phyloP scores from a whole-genome alignment of 176 grass and related monocot genomes.

The Otatea glauca region DNA sequence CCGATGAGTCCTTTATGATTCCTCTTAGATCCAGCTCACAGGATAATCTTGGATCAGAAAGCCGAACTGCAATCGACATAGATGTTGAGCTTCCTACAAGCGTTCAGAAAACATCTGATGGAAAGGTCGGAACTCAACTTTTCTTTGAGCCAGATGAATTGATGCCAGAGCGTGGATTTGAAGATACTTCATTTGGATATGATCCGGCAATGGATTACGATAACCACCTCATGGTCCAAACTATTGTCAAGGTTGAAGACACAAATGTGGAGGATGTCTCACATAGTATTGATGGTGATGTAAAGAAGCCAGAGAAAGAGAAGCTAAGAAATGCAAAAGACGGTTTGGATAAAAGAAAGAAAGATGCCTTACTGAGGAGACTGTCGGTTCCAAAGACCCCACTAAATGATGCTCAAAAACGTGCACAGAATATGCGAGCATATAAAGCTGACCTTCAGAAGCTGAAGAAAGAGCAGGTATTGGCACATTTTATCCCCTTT shows the following conservation, averaged over 20 bases:
- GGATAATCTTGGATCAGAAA: slow-evolving; percentile 57
- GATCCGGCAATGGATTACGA: slow-evolving; percentile 89
- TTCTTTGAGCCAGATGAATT: slow-evolving; percentile 89
- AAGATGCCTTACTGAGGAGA: slow-evolving; percentile 66
- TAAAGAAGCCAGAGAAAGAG: slow-evolving; percentile 64
- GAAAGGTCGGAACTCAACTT: slow-evolving; percentile 54
- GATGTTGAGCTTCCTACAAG: slow-evolving; percentile 69
- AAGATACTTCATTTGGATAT: slow-evolving; percentile 67
- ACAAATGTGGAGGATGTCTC: slow-evolving; percentile 52
- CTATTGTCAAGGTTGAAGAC: slow-evolving; percentile 51
- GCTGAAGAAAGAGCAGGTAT: slow-evolving; percentile 90
- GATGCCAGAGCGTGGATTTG: slow-evolving; percentile 72
- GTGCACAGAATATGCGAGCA: slow-evolving; percentile 80
- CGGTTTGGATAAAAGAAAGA: slow-evolving; percentile 72
- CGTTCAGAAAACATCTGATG: slow-evolving; percentile 42
- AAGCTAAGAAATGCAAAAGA: slow-evolving; percentile 70
- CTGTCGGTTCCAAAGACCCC: slow-evolving; percentile 60
- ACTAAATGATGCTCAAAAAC: slow-evolving; percentile 84
- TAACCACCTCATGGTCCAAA: slow-evolving; percentile 56
- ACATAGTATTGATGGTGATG: slow-evolving; percentile 45
- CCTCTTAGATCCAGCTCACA: slow-evolving; percentile 69
- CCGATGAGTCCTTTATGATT: slow-evolving; percentile 89
- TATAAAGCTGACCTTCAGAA: slow-evolving; percentile 92
- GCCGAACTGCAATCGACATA: slow-evolving; percentile 72
- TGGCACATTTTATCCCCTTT: slow-evolving; percentile 17